phyloP scores from a whole-genome alignment of 1,139 yeast species.

The Zygosaccharomyces pseudobailii region DNA sequence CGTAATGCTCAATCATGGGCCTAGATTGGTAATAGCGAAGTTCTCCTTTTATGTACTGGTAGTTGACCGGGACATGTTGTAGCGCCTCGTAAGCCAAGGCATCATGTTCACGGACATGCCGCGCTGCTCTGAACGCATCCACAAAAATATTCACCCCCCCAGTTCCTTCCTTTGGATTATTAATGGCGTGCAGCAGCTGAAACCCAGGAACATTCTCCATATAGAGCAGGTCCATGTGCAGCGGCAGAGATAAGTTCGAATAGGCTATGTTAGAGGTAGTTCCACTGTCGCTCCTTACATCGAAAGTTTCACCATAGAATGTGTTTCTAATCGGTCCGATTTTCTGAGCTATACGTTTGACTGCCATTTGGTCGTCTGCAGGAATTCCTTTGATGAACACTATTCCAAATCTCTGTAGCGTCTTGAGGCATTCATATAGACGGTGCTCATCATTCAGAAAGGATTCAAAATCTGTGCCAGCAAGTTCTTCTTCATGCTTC shows the following conservation, averaged over 20 bases:
- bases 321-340: slow-evolving; percentile 72
- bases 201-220: slow-evolving; percentile 84
- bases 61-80: slow-evolving; percentile 60
- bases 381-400: slow-evolving; percentile 54
- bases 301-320: slow-evolving; percentile 70
- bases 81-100: slow-evolving; percentile 63
- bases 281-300: slow-evolving; percentile 54
- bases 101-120: slow-evolving; percentile 49
- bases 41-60: slow-evolving; percentile 61
- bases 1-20: slow-evolving; percentile 62
- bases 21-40: slow-evolving; percentile 62
- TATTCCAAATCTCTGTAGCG: slow-evolving; percentile 56
- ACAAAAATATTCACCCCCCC: slow-evolving; percentile 49
- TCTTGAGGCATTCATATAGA: slow-evolving; percentile 42
- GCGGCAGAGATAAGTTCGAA: slow-evolving; percentile 60
- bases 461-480: slow-evolving; percentile 39
- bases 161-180: slow-evolving; percentile 65
- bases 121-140: slow-evolving; percentile 71
- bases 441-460: slow-evolving; percentile 41
- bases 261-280: slow-evolving; percentile 70
- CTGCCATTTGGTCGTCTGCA: slow-evolving; percentile 33
- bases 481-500: slow-evolving; percentile 26
- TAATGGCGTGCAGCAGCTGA: slow-evolving; percentile 63
- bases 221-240: slow-evolving; percentile 77
- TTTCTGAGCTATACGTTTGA: slow-evolving; percentile 48